These are phyloP conservation scores for Alnus rubra DNA, from an alignment of 306 rosid species.

Conservation along the genomic window DNA sequence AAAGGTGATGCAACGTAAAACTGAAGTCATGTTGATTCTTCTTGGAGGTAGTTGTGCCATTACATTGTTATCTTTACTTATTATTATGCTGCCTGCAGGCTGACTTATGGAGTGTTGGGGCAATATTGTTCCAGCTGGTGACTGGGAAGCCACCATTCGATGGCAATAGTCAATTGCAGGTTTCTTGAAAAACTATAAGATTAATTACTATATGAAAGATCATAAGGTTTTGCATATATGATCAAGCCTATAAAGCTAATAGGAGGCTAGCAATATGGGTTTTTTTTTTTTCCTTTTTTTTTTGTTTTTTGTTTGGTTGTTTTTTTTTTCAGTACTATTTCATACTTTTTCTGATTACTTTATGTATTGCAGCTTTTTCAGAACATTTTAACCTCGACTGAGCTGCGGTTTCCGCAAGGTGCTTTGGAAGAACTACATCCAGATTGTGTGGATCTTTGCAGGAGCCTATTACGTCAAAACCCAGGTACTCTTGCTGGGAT, in stretches of 20 bases:
- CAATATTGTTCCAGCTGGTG: conserved; percentile 85
- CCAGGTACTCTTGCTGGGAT: conserved; percentile 63
- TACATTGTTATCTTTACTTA: conserved; percentile 8
- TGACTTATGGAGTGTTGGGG: conserved; percentile 99
- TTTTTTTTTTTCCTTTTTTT: neutral
- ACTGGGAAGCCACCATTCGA: conserved; percentile 88
- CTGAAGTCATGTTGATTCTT: conserved; percentile 10
- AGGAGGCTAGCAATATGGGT: neutral
- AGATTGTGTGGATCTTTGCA: conserved; percentile 87
- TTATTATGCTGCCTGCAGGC: conserved; percentile 60
- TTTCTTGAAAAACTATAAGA: conserved; percentile 22
- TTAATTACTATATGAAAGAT: neutral
- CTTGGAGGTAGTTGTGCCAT: conserved; percentile 8
- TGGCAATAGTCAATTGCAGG: conserved; percentile 84
- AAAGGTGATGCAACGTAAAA: conserved; percentile 58
- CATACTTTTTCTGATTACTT: conserved; percentile 22
- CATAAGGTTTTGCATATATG: neutral
- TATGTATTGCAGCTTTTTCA: conserved; percentile 75
- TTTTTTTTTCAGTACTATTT: conserved; percentile 11
- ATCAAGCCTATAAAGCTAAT: neutral
- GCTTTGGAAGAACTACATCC: conserved; percentile 65
- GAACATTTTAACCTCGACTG: conserved; percentile 73
- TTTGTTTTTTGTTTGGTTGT: neutral
- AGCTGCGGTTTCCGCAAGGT: conserved; percentile 68
- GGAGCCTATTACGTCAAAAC: conserved; percentile 77